phyloP scores from a whole-genome alignment of 1,284 basidiomycete species.

The Cutaneotrichosporon cavernicola region DNA sequence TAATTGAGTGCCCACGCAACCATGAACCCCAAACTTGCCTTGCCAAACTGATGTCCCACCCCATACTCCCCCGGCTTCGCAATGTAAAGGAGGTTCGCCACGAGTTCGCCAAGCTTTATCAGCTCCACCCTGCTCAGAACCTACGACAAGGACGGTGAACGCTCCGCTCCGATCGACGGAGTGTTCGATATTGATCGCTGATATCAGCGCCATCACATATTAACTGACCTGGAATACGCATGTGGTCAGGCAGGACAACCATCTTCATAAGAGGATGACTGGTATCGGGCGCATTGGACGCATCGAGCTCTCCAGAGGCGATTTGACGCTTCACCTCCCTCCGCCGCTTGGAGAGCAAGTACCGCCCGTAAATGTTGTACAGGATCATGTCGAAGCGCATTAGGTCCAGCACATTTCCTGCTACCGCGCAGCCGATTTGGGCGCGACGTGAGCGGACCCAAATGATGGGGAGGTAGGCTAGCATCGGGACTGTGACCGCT shows the following conservation, averaged over 20 bases:
- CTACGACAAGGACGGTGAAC: constrained; percentile 51
- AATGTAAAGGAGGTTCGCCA: constrained; percentile 27
- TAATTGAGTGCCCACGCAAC: constrained; percentile 54
- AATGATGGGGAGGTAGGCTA: constrained; percentile 48
- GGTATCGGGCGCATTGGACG: background rate
- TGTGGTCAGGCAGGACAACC: constrained; percentile 21
- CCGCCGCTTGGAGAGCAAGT: background rate
- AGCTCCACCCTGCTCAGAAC: background rate
- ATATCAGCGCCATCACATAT: background rate
- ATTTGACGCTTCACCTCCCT: constrained; percentile 1
- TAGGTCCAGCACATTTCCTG: constrained; percentile 35
- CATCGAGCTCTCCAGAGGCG: constrained; percentile 1
- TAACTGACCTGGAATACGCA: constrained; percentile 37
- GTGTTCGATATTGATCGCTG: constrained; percentile 55
- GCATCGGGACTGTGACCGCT: constrained; percentile 43
- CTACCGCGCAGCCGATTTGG: constrained; percentile 36
- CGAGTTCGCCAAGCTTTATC: constrained; percentile 34
- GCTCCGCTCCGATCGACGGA: constrained; percentile 51
- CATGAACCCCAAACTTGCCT: constrained; percentile 50
- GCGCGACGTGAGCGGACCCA: constrained; percentile 36
- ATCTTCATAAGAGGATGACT: constrained; percentile 18
- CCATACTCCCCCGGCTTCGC: constrained; percentile 23
- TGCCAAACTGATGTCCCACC: constrained; percentile 40
- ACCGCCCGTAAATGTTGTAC: constrained; percentile 24
- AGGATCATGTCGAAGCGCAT: constrained; percentile 29